phyloP scores from a whole-genome alignment of 345 rosid genomes.

The Hypericum perforatum region DNA sequence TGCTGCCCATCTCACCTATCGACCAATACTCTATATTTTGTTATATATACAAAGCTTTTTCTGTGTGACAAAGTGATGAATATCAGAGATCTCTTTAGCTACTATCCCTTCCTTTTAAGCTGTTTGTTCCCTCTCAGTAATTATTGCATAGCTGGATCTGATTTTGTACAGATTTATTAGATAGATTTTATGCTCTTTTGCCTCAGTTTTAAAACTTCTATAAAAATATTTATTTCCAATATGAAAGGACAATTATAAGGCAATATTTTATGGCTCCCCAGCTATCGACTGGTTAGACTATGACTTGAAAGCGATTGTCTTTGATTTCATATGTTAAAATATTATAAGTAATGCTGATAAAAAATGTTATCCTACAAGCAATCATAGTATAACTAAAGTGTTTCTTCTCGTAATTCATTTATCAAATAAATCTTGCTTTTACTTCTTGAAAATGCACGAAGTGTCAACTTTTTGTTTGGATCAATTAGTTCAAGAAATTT shows the following conservation, averaged over 20 bases:
- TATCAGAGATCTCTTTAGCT: neutral
- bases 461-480: too few species aligned
- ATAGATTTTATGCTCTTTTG: constrained; percentile 49
- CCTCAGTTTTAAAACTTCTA: constrained; percentile 13
- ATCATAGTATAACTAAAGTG: neutral
- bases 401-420: neutral
- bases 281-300: constrained; percentile 19
- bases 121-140: constrained; percentile 31
- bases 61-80: neutral
- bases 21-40: neutral
- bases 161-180: constrained; percentile 61
- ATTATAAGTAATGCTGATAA: neutral
- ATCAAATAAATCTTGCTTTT: too few species aligned
- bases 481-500: too few species aligned
- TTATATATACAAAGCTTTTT: neutral
- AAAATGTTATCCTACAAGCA: constrained; percentile 15
- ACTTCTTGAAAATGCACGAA: too few species aligned
- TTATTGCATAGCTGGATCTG: constrained; percentile 93
- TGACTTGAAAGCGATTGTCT: constrained; percentile 41
- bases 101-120: constrained; percentile 19
- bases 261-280: neutral
- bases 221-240: constrained; percentile 8
- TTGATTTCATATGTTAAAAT: constrained; percentile 14
- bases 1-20: constrained; percentile 42
- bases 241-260: constrained; percentile 1